A percentile compares a stretch with the other conserved stretches of the same genome.
phyloP scores from a whole-genome alignment of 2,329 filamentous ascomycete genomes.

The Tolypocladium endophyticum region DNA sequence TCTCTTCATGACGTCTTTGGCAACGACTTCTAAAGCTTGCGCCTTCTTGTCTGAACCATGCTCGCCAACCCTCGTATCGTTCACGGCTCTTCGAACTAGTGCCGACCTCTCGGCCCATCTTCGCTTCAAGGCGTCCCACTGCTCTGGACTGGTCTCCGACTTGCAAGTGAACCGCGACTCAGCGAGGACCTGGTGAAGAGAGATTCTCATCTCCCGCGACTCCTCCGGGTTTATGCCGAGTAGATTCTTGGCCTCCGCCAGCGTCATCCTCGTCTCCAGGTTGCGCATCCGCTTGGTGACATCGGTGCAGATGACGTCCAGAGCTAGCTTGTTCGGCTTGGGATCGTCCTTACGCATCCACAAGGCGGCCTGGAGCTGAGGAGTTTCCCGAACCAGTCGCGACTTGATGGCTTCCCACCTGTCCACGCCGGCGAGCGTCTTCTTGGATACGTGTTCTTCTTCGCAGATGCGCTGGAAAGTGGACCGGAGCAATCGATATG shows the following conservation, averaged over 20 bases:
- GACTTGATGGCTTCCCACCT: slow-evolving; percentile 64
- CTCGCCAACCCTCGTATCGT: slow-evolving; percentile 33
- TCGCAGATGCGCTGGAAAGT: slow-evolving; percentile 63
- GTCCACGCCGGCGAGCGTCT: slow-evolving; percentile 62
- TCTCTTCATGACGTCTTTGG: slow-evolving; percentile 68
- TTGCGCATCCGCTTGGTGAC: slow-evolving; percentile 70
- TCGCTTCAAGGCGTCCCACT: slow-evolving; percentile 61
- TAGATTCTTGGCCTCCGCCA: slow-evolving; percentile 62
- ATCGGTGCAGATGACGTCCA: slow-evolving; percentile 73
- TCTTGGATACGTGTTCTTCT: slow-evolving; percentile 58
- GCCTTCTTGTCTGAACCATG: slow-evolving; percentile 43
- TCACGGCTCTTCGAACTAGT: slow-evolving; percentile 44
- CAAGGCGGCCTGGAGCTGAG: slow-evolving; percentile 53
- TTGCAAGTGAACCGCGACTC: slow-evolving; percentile 61
- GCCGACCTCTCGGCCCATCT: slow-evolving; percentile 53
- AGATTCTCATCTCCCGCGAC: slow-evolving; percentile 49
- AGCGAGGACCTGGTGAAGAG: slow-evolving; percentile 56
- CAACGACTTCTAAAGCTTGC: slow-evolving; percentile 60
- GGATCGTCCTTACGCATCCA: slow-evolving; percentile 45
- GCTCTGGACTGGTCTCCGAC: slow-evolving; percentile 58
- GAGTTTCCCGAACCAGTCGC: slow-evolving; percentile 51
- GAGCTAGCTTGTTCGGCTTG: slow-evolving; percentile 54
- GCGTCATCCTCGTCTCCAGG: slow-evolving; percentile 54
- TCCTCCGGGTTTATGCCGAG: slow-evolving; percentile 33
- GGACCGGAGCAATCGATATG: slow-evolving; percentile 55